These are phyloP conservation scores for Pelagomonas calceolata DNA, from an alignment of 108 stramenopile genomes.

Conservation along the genomic window DNA sequence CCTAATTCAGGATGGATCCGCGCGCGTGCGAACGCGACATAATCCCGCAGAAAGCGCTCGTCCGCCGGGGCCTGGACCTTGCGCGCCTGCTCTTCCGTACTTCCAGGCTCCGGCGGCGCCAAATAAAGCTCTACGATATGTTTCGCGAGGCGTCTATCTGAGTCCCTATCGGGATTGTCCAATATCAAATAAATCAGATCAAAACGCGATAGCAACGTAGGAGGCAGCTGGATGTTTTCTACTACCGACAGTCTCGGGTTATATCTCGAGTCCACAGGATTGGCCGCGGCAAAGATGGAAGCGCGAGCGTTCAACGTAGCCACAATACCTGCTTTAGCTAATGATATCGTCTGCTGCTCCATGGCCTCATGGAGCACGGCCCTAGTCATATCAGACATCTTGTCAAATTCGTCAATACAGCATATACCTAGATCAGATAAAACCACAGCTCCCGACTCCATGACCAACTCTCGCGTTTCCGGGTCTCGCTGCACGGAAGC, in stretches of 20 bases:
- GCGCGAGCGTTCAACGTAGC: slow-evolving; percentile 93
- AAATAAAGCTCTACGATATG: slow-evolving; percentile 82
- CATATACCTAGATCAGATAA: slow-evolving; percentile 92
- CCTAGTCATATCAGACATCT: slow-evolving; percentile 93
- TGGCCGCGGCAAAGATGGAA: slow-evolving; percentile 92
- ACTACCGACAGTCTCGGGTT: slow-evolving; percentile 90
- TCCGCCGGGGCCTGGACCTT: slow-evolving; percentile 26
- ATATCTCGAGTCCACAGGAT: slow-evolving; percentile 93
- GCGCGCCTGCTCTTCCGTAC: slow-evolving; percentile 46
- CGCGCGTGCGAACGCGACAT: slow-evolving; percentile 83
- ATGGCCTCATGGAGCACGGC: slow-evolving; percentile 98
- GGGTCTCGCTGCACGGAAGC: slow-evolving; percentile 96
- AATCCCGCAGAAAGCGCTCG: slow-evolving; percentile 70
- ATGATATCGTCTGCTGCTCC: slow-evolving; percentile 98
- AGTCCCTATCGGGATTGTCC: slow-evolving; percentile 71
- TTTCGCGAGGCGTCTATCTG: slow-evolving; percentile 72
- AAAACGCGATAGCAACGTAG: slow-evolving; percentile 90
- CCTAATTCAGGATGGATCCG: slow-evolving; percentile 67
- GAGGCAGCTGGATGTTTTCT: slow-evolving; percentile 96
- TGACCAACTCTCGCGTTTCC: slow-evolving; percentile 88
- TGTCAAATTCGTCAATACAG: slow-evolving; percentile 93
- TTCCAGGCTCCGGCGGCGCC: no score
- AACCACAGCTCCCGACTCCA: slow-evolving; percentile 95
- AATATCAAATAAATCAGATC: slow-evolving; percentile 97
- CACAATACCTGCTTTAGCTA: slow-evolving; percentile 98